Percentiles rank a stretch among this genome's conserved stretches.
phyloP scores from a whole-genome alignment of 768 basidiomycete genomes.

The Panus rudis region DNA sequence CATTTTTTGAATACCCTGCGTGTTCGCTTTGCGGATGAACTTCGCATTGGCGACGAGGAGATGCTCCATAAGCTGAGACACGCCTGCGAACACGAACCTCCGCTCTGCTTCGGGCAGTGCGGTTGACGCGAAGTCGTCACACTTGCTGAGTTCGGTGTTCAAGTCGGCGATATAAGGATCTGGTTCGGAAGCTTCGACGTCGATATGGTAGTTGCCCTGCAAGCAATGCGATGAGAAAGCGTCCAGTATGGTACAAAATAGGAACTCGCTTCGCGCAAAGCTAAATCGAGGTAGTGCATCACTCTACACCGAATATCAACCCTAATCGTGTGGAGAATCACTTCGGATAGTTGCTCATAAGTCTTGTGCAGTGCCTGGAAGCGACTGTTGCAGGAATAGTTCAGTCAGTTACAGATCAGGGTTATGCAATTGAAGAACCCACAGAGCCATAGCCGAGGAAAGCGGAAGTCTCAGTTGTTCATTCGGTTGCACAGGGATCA shows the following conservation, averaged over 20 bases:
- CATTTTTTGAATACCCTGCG: constrained; percentile 80
- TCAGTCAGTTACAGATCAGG: constrained; percentile 8
- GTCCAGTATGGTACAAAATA: too few species aligned
- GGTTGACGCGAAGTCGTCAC: constrained; percentile 60
- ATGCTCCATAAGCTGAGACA: constrained; percentile 81
- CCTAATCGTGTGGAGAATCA: constrained; percentile 82
- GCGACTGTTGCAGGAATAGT: constrained; percentile 44
- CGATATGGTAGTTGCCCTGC: constrained; percentile 80
- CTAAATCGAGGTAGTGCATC: constrained; percentile 73
- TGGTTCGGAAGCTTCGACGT: constrained; percentile 83
- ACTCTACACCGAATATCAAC: constrained; percentile 83
- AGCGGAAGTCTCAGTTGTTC: constrained; percentile 65
- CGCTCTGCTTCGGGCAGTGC: constrained; percentile 60
- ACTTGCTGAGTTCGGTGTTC: constrained; percentile 70
- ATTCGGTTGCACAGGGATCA: constrained; percentile 30
- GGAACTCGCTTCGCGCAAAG: constrained; percentile 48
- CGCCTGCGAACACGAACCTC: constrained; percentile 81
- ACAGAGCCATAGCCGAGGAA: constrained; percentile 87
- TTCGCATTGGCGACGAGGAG: constrained; percentile 71
- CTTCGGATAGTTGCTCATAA: constrained; percentile 81
- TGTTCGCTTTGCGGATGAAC: constrained; percentile 60
- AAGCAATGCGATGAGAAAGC: not conserved
- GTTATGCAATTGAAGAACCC: constrained; percentile 42
- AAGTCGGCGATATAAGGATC: constrained; percentile 85
- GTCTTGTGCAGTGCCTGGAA: constrained; percentile 89